Percentiles rank a stretch among this genome's conserved stretches.
Evolutionary conservation across 306 rosid species (phyloP).

Genomic region (Quercus cerris): DNA sequence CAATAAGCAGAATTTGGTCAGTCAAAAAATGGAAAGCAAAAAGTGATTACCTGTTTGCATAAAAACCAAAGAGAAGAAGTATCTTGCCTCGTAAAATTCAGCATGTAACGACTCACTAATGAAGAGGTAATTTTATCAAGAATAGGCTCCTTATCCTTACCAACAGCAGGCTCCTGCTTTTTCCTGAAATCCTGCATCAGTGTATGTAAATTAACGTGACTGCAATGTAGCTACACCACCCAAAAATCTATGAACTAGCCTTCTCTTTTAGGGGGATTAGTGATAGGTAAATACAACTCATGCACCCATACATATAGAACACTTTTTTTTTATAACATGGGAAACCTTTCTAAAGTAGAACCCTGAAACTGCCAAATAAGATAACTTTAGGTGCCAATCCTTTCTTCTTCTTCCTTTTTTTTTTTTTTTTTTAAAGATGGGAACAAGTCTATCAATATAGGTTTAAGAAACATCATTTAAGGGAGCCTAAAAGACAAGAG

Average conservation of each 20-base stretch:
- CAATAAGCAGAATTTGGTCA: neutral
- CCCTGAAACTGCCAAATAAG: neutral
- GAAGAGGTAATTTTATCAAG: constrained; percentile 61
- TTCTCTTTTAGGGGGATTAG: neutral
- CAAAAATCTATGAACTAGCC: neutral
- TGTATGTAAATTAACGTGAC: neutral
- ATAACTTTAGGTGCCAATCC: neutral
- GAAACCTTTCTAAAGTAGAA: no score
- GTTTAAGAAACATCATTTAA: neutral
- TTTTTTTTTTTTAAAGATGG: neutral
- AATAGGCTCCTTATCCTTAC: constrained; percentile 72
- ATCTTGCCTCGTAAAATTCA: constrained; percentile 76
- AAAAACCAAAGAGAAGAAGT: constrained; percentile 86
- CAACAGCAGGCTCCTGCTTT: constrained; percentile 73
- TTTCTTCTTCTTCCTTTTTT: no score
- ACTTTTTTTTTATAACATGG: neutral
- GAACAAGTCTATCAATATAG: neutral
- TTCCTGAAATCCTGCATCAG: constrained; percentile 60
- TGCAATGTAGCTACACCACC: neutral
- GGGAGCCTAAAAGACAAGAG: neutral
- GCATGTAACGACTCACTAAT: constrained; percentile 47
- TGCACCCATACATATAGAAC: neutral
- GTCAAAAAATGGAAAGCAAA: neutral
- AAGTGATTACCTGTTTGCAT: constrained; percentile 76
- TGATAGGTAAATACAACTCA: neutral